phyloP scores from a whole-genome alignment of 2,329 filamentous ascomycete genomes.

The Aspergillus tamarii region DNA sequence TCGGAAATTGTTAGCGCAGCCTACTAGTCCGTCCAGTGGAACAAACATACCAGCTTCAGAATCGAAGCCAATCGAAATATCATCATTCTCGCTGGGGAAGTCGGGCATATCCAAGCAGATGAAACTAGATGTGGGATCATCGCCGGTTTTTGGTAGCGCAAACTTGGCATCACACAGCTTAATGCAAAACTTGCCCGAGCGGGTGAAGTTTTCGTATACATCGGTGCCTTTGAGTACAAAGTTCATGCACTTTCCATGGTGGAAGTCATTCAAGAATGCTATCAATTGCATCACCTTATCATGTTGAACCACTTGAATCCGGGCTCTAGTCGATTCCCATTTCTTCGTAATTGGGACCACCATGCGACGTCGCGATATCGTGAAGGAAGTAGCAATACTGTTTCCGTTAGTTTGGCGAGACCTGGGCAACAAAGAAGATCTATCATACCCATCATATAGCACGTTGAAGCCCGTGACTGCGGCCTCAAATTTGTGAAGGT shows the following conservation, averaged over 20 bases:
- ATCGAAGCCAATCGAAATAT: slow-evolving; percentile 85
- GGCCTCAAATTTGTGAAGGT: slow-evolving; percentile 77
- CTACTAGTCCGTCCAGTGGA: background rate
- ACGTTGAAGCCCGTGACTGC: slow-evolving; percentile 81
- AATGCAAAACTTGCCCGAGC: slow-evolving; percentile 69
- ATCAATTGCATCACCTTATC: slow-evolving; percentile 77
- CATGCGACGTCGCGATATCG: slow-evolving; percentile 82
- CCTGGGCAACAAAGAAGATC: background rate
- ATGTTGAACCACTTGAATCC: slow-evolving; percentile 77
- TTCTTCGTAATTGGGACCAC: slow-evolving; percentile 93
- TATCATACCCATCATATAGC: slow-evolving; percentile 63
- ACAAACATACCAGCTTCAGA: slow-evolving; percentile 69
- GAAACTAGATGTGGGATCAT: slow-evolving; percentile 66
- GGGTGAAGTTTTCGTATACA: slow-evolving; percentile 71
- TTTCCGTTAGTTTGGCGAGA: slow-evolving; percentile 9
- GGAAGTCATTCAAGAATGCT: slow-evolving; percentile 87
- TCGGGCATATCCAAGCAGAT: slow-evolving; percentile 85
- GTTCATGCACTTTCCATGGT: slow-evolving; percentile 84
- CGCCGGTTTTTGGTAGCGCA: slow-evolving; percentile 67
- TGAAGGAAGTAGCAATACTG: slow-evolving; percentile 70
- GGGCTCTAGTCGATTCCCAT: slow-evolving; percentile 80
- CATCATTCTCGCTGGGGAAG: slow-evolving; percentile 89
- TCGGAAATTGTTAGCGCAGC: background rate
- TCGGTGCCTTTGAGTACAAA: slow-evolving; percentile 85
- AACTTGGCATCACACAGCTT: slow-evolving; percentile 91